phyloP scores from a whole-genome alignment of 257 asterid species.

The Solanum pennellii region DNA sequence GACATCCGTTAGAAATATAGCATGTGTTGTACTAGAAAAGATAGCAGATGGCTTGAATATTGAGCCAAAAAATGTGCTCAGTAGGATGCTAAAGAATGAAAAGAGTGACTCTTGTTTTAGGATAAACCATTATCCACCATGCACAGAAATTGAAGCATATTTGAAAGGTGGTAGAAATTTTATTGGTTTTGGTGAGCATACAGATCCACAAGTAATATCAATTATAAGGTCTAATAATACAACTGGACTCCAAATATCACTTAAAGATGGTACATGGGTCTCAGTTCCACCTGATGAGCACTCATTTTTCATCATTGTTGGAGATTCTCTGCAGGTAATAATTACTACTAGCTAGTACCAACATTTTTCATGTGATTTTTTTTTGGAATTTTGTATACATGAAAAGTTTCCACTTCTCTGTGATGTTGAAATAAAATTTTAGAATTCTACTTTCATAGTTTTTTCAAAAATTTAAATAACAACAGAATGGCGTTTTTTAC shows the following conservation, averaged over 20 bases:
- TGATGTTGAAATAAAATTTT: too few species aligned
- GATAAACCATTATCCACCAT: conserved; percentile 14
- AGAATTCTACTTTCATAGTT: too few species aligned
- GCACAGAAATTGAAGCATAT: conserved; percentile 5
- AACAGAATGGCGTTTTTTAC: background rate
- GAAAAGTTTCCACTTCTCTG: background rate
- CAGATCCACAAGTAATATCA: conserved; percentile 15
- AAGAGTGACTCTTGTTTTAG: conserved; percentile 11
- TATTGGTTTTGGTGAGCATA: conserved; percentile 20
- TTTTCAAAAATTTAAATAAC: too few species aligned
- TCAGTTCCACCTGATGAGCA: conserved; percentile 4
- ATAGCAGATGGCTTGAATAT: conserved; percentile 9
- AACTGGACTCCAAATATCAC: conserved; percentile 10
- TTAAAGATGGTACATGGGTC: conserved; percentile 11
- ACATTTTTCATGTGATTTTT: background rate
- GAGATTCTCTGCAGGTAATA: conserved; percentile 10
- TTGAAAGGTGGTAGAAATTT: background rate
- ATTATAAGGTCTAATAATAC: conserved; percentile 10
- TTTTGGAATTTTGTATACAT: background rate
- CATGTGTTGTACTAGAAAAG: conserved; percentile 9
- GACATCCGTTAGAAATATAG: conserved; percentile 1
- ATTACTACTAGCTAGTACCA: background rate
- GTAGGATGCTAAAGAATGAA: conserved; percentile 4
- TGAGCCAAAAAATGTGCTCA: conserved; percentile 7
- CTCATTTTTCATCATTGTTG: conserved; percentile 12